These are phyloP conservation scores for Centrapalus pauciflorus DNA, from an alignment of 129 eudicot species.

Conservation along the genomic window DNA sequence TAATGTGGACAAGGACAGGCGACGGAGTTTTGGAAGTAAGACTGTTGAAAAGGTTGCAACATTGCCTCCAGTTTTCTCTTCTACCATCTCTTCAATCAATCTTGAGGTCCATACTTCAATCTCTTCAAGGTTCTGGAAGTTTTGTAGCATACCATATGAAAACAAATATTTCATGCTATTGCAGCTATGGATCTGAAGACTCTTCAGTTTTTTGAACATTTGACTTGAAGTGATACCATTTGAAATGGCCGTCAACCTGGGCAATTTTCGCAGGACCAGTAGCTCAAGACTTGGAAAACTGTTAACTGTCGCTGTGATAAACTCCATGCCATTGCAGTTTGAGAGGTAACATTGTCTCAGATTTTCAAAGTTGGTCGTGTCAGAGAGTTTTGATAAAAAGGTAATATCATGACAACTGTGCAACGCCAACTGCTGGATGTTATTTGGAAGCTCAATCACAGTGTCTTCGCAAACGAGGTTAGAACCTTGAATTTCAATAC, in stretches of 20 bases:
- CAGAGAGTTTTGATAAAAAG: slow-evolving; percentile 13
- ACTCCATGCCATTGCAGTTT: slow-evolving; percentile 25
- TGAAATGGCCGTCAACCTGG: slow-evolving; percentile 29
- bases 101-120: slow-evolving; percentile 35
- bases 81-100: slow-evolving; percentile 22
- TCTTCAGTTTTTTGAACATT: slow-evolving; percentile 23
- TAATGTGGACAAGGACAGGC: slow-evolving; percentile 24
- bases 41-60: neutral
- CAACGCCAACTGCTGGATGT: slow-evolving; percentile 32
- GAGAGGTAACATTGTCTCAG: slow-evolving; percentile 31
- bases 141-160: slow-evolving; percentile 20
- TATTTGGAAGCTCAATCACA: slow-evolving; percentile 30
- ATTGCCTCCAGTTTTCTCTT: slow-evolving; percentile 17
- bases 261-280: slow-evolving; percentile 31
- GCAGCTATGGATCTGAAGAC: slow-evolving; percentile 38
- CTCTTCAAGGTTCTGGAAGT: slow-evolving; percentile 31
- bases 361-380: slow-evolving; percentile 15
- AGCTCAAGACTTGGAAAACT: slow-evolving; percentile 28
- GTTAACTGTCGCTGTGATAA: slow-evolving; percentile 13
- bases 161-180: slow-evolving; percentile 26
- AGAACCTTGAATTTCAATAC: slow-evolving; percentile 41
- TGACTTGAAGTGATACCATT: slow-evolving; percentile 18
- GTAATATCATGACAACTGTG: slow-evolving; percentile 40
- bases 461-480: slow-evolving; percentile 14
- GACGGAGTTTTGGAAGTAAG: slow-evolving; percentile 33